Base-by-base conservation (phyloP, 1,284 basidiomycete genomes). In the Cutaneotrichosporon sp. region DNA sequence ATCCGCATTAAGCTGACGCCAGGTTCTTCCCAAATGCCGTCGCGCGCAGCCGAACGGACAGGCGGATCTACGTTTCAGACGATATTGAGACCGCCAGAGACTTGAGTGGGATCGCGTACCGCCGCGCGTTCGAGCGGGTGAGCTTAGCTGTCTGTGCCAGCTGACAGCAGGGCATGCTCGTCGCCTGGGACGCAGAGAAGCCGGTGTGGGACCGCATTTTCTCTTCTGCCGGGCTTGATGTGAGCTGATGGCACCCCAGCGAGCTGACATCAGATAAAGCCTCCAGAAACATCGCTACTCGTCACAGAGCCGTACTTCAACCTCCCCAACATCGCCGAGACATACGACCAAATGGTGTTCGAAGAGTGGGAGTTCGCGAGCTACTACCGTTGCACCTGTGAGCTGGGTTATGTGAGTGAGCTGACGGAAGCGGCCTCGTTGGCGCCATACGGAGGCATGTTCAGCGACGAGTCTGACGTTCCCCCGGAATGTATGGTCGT, bases 241-340 rank as follows among this genome's bases (percentile, higher is more conserved):
- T 91, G 76, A 75, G 85, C 80, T 34, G 10, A 14, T 36, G 49
- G 50, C 62, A 47, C 22, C 22, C 4, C 4, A 21, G 4, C n/a
- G 22, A 42, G 34, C 52, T 58, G 18, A 60, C 47, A 22, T 32
- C 72, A 93, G 90, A 81, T 91, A 63, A 86, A 91, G 71, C 87
- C 90, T 0, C 81, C 86, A 1, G 85, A 87, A 56, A 86, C 88
- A 0, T 88, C 88, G 2, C 82, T 96, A 46, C 82, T 97, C 57
- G 85, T 97, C 58, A 97, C 95, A 3, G 95, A 97, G 80, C 91
- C 94, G 4, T 92, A 92, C 76, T 91, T 95, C 84, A 92, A 96
- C 78, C 83, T 96, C 11, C 91, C 91, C 21, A 92, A 92, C 75
- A 86, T 96, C 21, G 90, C 94, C 80, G 89, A 92, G 50, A 86